Evolutionary conservation across 257 asterid genomes (phyloP).

Genomic region (Knoxia roxburghii): DNA sequence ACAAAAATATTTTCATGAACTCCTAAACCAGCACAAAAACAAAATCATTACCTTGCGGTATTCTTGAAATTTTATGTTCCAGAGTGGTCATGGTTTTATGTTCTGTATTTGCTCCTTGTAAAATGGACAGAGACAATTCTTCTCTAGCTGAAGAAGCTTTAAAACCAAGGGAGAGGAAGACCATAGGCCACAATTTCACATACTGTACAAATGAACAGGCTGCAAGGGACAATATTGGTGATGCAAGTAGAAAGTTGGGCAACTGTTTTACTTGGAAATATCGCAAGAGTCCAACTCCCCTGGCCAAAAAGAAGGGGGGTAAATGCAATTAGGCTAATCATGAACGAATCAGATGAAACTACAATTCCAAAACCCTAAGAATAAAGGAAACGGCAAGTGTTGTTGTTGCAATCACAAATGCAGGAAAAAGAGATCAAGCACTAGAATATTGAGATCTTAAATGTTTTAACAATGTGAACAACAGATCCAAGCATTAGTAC

Average conservation of each 20-base stretch:
- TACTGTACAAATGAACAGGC: slow-evolving; percentile 58
- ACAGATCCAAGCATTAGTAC: not conserved
- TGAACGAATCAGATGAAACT: not conserved
- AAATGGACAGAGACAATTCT: slow-evolving; percentile 26
- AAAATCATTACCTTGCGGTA: slow-evolving; percentile 43
- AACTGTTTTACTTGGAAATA: slow-evolving; percentile 83
- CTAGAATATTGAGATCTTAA: not conserved
- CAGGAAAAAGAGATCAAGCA: not conserved
- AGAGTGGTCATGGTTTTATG: slow-evolving; percentile 20
- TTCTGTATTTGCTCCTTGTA: slow-evolving; percentile 27
- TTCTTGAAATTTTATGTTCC: slow-evolving; percentile 21
- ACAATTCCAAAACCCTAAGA: not conserved
- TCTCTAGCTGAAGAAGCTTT: slow-evolving; percentile 31
- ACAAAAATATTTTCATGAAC: not conserved
- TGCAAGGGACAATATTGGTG: slow-evolving; percentile 76
- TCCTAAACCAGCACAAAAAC: slow-evolving; percentile 13
- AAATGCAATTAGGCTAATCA: not conserved
- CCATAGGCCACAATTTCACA: slow-evolving; percentile 64
- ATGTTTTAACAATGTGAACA: not conserved
- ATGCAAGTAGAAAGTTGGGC: slow-evolving; percentile 88
- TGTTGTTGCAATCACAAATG: too few relatives aligned
- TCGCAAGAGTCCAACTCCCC: slow-evolving; percentile 93
- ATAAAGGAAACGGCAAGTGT: not conserved
- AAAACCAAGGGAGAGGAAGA: slow-evolving; percentile 71
- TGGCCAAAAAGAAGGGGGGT: slow-evolving; percentile 25